Base-by-base conservation (phyloP, 225 moss, liverwort and hornwort species). In the Pseudoscleropodium purum region DNA sequence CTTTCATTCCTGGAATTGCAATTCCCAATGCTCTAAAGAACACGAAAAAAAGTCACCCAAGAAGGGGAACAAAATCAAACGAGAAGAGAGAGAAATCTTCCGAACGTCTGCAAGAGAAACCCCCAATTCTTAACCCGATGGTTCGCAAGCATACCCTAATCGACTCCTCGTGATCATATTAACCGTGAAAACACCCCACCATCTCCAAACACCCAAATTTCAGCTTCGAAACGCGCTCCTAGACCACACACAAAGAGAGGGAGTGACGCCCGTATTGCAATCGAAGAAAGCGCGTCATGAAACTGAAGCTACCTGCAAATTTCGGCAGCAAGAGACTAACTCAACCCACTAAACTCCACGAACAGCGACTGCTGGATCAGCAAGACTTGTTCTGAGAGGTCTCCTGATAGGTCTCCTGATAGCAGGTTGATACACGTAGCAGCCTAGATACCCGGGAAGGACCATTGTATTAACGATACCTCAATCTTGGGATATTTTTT, bases 371-470 rank as follows among this genome's bases (percentile, higher is more conserved):
- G 64, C 68, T 34, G 73, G 64, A 83, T 37, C 61, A 70, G 34
- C 60, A 49, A 84, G 90, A 75, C 90, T 86, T 88, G 90, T 93
- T 93, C 93, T 93, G 91, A 93, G 93, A 93, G 77, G 64, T 87
- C 76, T 89, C 91, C 93, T 93, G 93, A 93, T 93, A 93, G 93
- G 90, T 91, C 79, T 93, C 93, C 91, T 91, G 93, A 90, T 90
- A 93, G 89, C 88, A 90, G 91, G 82, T 87, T 83, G 82, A 86
- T 86, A 88, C 15, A 88, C 15, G 79, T 9, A 7, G 78, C 25
- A 10, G 64, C 36, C 43, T 11, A 15, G 79, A 86, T 90, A 91
- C 87, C 91, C 86, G 84, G 69, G 9, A 4, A 9, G 16, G 11
- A 52, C n/a, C 84, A 18, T 18, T 33, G 79, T 62, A n/a, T 20